A percentile compares a stretch with the other conserved stretches of the same genome.
Evolutionary conservation across 2,329 filamentous ascomycete species (phyloP).

Genomic region (Botrytis aclada): DNA sequence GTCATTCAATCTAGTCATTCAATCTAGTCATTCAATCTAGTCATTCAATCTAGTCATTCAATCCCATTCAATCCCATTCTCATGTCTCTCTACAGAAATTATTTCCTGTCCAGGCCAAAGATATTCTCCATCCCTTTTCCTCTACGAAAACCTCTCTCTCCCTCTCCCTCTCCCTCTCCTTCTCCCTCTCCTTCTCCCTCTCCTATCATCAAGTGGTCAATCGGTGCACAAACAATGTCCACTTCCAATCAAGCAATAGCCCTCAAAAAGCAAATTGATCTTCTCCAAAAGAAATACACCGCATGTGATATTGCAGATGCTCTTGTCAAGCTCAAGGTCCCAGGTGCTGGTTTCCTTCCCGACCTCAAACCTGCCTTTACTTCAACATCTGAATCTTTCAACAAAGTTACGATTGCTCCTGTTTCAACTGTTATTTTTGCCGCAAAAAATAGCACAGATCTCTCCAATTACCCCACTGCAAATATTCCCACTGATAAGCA

Average conservation of each 20-base stretch:
- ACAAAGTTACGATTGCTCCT: conserved; percentile 41
- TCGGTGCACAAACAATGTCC: conserved; percentile 8
- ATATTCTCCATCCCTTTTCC: not conserved
- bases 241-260: not conserved
- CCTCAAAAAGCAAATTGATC: conserved; percentile 21
- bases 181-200: not conserved
- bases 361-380: conserved; percentile 46
- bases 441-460: conserved; percentile 50
- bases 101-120: not conserved
- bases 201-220: not conserved
- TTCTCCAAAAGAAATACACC: conserved; percentile 39
- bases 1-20: not conserved
- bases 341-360: conserved; percentile 63
- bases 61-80: not conserved
- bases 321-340: conserved; percentile 64
- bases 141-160: not conserved
- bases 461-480: conserved; percentile 25
- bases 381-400: conserved; percentile 26
- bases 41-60: no score
- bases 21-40: no score
- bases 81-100: not conserved
- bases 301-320: conserved; percentile 68
- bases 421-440: conserved; percentile 64
- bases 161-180: not conserved
- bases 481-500: conserved; percentile 60